These are phyloP conservation scores for Saccharomycopsis crataegensis DNA, from an alignment of 1,139 yeast genomes.

Conservation along the genomic window DNA sequence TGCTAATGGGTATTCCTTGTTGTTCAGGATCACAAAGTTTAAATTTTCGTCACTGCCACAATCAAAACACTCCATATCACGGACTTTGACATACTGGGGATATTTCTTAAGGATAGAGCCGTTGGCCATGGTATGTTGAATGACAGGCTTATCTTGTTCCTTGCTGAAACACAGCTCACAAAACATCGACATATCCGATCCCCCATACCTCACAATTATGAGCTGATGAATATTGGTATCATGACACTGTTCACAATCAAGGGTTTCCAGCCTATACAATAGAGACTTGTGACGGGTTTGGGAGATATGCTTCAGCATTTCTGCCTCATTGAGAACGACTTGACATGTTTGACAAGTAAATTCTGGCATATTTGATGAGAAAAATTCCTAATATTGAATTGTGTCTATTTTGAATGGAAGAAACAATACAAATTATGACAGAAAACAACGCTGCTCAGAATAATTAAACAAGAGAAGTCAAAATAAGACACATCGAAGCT, in stretches of 20 bases:
- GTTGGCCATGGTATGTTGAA: constrained; percentile 44
- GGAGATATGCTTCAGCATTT: constrained; percentile 40
- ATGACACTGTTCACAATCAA: constrained; percentile 52
- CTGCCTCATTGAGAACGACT: constrained; percentile 24
- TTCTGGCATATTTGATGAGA: neutral
- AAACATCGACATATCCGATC: constrained; percentile 45
- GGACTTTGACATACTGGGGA: constrained; percentile 39
- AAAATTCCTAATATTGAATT: too few relatives aligned
- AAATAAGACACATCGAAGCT: too few relatives aligned
- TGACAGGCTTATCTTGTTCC: constrained; percentile 39
- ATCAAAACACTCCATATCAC: constrained; percentile 42
- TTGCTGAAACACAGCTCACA: constrained; percentile 43
- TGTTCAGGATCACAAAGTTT: constrained; percentile 29
- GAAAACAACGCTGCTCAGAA: too few relatives aligned
- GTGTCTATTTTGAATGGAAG: too few relatives aligned
- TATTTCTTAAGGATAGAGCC: constrained; percentile 47
- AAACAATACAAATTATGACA: too few relatives aligned
- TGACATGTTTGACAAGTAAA: constrained; percentile 29
- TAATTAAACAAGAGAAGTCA: too few relatives aligned
- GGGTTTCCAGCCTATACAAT: constrained; percentile 31
- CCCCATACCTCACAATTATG: constrained; percentile 45
- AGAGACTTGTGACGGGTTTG: constrained; percentile 49
- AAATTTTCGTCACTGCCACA: constrained; percentile 39
- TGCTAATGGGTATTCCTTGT: constrained; percentile 19
- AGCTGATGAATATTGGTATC: constrained; percentile 49